Evolutionary conservation across 129 eudicot species (phyloP).

Genomic region (Chrysanthemum seticuspe): DNA sequence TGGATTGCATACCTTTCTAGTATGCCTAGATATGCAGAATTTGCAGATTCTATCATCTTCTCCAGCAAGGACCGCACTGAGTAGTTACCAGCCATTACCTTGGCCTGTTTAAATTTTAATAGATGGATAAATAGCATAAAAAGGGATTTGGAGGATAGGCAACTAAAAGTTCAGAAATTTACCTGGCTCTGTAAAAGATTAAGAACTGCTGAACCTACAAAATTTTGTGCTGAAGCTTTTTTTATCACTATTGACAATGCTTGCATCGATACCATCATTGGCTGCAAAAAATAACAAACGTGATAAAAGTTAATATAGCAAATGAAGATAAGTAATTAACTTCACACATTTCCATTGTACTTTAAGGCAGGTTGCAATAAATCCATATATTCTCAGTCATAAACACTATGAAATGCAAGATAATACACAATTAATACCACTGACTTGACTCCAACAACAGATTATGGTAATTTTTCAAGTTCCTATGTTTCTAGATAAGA

Average conservation of each 20-base stretch:
- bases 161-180: conserved; percentile 2
- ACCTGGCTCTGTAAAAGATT: conserved; percentile 98
- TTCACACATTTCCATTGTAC: conserved; percentile 10
- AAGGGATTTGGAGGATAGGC: conserved; percentile 1
- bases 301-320: neutral
- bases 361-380: neutral
- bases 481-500: neutral
- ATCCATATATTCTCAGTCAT: conserved; percentile 12
- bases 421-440: neutral
- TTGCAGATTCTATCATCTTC: conserved; percentile 91
- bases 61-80: conserved; percentile 90
- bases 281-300: conserved; percentile 43
- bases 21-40: conserved; percentile 94
- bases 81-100: conserved; percentile 96
- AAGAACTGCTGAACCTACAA: conserved; percentile 82
- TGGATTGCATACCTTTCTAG: conserved; percentile 65
- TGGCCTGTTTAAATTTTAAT: conserved; percentile 51
- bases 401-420: conserved; percentile 11
- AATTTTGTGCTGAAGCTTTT: conserved; percentile 64
- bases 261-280: conserved; percentile 96
- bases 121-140: neutral
- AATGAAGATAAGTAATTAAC: conserved; percentile 3
- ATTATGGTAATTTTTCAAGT: neutral
- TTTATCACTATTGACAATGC: conserved; percentile 69
- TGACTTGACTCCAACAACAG: neutral